Conservation (phyloP, 2,329 filamentous ascomycete species). For the Purpureocillium takamizusanense region DNA sequence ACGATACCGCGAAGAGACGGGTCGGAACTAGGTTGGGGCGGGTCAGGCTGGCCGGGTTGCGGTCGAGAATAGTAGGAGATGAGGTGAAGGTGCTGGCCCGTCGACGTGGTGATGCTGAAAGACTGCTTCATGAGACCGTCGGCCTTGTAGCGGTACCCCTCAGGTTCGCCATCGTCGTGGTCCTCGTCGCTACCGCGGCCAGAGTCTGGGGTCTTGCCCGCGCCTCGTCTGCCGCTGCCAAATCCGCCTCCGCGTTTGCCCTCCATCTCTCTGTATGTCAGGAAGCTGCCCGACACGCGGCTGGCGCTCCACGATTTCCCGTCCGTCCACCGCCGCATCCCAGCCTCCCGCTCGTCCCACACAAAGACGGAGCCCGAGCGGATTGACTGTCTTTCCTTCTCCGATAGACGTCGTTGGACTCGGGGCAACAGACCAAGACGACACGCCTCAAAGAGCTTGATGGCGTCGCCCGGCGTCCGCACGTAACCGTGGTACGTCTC, state of each 20-base stretch:
- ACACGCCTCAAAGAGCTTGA: slow-evolving; percentile 97
- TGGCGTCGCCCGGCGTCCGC: slow-evolving; percentile 90
- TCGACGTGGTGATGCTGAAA: slow-evolving; percentile 94
- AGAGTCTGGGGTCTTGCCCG: slow-evolving; percentile 75
- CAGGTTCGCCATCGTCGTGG: slow-evolving; percentile 73
- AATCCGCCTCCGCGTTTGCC: slow-evolving; percentile 85
- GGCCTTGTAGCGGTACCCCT: slow-evolving; percentile 89
- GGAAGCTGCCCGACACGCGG: slow-evolving; percentile 90
- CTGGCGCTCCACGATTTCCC: slow-evolving; percentile 99
- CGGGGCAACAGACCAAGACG: slow-evolving; percentile 79
- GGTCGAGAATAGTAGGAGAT: slow-evolving; percentile 94
- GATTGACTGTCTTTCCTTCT: slow-evolving; percentile 95
- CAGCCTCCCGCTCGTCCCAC: slow-evolving; percentile 98
- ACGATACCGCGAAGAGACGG: slow-evolving; percentile 71
- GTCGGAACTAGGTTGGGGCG: slow-evolving; percentile 77
- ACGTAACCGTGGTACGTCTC: slow-evolving; percentile 96
- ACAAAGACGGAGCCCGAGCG: slow-evolving; percentile 96
- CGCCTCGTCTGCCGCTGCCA: slow-evolving; percentile 44
- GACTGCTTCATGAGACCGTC: slow-evolving; percentile 99
- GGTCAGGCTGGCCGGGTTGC: slow-evolving; percentile 59
- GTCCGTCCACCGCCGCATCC: slow-evolving; percentile 97
- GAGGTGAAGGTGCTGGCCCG: slow-evolving; percentile 82
- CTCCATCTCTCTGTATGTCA: slow-evolving; percentile 98
- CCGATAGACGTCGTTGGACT: slow-evolving; percentile 85
- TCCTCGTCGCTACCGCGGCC: slow-evolving; percentile 76